Conservation (phyloP, 139 green algal genomes). For the Parachlorella kessleri region DNA sequence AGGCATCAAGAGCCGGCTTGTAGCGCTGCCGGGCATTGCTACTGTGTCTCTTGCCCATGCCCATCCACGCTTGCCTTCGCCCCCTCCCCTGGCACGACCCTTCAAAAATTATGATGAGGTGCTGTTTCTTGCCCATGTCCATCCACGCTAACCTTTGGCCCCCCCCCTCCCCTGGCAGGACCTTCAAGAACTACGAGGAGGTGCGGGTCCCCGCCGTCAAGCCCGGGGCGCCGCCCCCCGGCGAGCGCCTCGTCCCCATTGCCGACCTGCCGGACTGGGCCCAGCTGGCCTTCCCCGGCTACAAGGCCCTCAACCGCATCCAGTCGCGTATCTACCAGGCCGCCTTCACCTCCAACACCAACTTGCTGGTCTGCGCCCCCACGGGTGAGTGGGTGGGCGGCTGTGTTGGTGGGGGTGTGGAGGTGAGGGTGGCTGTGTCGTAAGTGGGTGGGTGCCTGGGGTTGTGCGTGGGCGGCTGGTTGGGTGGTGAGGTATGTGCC, state of each 20-base stretch:
- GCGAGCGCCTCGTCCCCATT: constrained; percentile 74
- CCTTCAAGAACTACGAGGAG: constrained; percentile 89
- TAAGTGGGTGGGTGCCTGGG: neutral
- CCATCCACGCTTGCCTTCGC: no score
- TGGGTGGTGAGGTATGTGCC: neutral
- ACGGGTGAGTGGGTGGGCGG: constrained; percentile 46
- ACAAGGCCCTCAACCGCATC: constrained; percentile 95
- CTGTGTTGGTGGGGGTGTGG: no score
- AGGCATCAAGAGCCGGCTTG: no score
- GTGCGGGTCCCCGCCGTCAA: constrained; percentile 76
- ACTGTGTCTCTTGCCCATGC: no score
- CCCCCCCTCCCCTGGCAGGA: constrained; percentile 41
- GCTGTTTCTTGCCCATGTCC: no score
- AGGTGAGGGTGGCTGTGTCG: neutral
- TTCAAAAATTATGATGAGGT: no score
- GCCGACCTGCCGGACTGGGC: constrained; percentile 80
- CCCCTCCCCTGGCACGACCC: no score
- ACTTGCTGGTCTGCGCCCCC: constrained; percentile 90
- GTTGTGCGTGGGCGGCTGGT: no score
- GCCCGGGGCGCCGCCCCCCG: constrained; percentile 37
- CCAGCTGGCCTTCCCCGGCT: constrained; percentile 88
- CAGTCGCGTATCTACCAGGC: constrained; percentile 87
- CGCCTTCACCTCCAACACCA: constrained; percentile 87
- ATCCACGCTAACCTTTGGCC: no score
- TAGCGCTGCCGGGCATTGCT: no score